phyloP scores from a whole-genome alignment of 768 basidiomycete genomes.

The Mycena olivaceomarginata region DNA sequence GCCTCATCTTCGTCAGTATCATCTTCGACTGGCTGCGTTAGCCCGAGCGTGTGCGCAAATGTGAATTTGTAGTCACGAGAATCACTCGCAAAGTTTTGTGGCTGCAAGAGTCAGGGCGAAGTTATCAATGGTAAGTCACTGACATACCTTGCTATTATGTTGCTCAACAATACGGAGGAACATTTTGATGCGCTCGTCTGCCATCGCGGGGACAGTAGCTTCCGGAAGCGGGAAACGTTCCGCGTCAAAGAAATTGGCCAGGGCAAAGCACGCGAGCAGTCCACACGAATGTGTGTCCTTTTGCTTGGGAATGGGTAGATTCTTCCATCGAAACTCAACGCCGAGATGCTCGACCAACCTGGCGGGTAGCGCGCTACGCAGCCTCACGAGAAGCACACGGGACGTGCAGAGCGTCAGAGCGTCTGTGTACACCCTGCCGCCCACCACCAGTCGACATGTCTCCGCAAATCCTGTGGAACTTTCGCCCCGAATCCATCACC shows the following conservation, averaged over 20 bases:
- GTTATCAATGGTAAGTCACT: not conserved
- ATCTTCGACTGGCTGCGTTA: not conserved
- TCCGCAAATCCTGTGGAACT: not conserved
- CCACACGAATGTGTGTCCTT: constrained; percentile 31
- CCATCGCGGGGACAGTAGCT: constrained; percentile 19
- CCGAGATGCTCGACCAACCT: constrained; percentile 29
- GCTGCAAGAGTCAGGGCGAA: not conserved
- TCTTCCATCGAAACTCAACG: constrained; percentile 7
- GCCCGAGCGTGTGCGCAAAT: constrained; percentile 6
- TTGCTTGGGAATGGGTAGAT: constrained; percentile 24
- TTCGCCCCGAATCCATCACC: constrained; percentile 8
- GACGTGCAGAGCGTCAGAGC: too few relatives aligned
- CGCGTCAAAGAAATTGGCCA: constrained; percentile 14
- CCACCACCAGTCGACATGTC: constrained; percentile 28
- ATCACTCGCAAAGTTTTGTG: constrained; percentile 9
- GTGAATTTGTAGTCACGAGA: constrained; percentile 25
- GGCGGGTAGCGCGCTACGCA: too few relatives aligned
- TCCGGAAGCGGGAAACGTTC: constrained; percentile 29
- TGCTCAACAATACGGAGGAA: constrained; percentile 13
- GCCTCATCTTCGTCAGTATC: not conserved
- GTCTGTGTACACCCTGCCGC: too few relatives aligned
- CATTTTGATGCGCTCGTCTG: not conserved
- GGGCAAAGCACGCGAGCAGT: constrained; percentile 11
- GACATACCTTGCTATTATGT: constrained; percentile 17
- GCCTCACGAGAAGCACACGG: too few relatives aligned